Percentiles rank a stretch among this genome's conserved stretches.
Conservation (phyloP, 2,329 filamentous ascomycete species). For the Malbranchea zuffiana region DNA sequence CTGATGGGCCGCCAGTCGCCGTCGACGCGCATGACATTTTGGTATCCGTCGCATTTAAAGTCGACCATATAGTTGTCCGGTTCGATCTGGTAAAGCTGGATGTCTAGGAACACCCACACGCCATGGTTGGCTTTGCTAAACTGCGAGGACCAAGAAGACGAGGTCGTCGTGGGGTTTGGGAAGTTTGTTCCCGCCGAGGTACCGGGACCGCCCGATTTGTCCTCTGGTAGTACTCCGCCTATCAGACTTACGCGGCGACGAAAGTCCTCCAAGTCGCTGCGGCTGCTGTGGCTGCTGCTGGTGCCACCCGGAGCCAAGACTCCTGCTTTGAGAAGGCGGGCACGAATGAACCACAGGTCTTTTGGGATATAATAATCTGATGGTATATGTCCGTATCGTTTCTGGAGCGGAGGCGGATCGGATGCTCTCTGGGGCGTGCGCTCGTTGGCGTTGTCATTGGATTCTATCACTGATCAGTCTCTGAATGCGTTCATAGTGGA, state of each 20-base stretch:
- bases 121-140: slow-evolving; percentile 48
- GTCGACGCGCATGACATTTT: slow-evolving; percentile 57
- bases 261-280: slow-evolving; percentile 33
- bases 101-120: slow-evolving; percentile 88
- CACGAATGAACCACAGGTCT: slow-evolving; percentile 89
- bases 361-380: slow-evolving; percentile 73
- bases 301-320: slow-evolving; percentile 45
- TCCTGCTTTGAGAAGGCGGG: slow-evolving; percentile 77
- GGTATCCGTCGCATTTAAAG: slow-evolving; percentile 97
- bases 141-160: slow-evolving; percentile 35
- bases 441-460: slow-evolving; percentile 26
- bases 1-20: slow-evolving; percentile 37
- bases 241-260: slow-evolving; percentile 31
- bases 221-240: slow-evolving; percentile 24
- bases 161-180: slow-evolving; percentile 29
- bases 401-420: slow-evolving; percentile 33
- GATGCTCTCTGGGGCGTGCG: slow-evolving; percentile 25
- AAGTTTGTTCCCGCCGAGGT: slow-evolving; percentile 13
- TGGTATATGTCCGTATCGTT: slow-evolving; percentile 34
- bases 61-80: slow-evolving; percentile 88
- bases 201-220: slow-evolving; percentile 23
- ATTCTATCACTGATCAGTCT: slow-evolving; percentile 12
- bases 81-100: slow-evolving; percentile 92
- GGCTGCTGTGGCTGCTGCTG: slow-evolving; percentile 30
- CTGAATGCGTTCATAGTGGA: slow-evolving; percentile 3